Evolutionary conservation across 352 stramenopile genomes (phyloP).

Genomic region (Phytophthora hybrid): DNA sequence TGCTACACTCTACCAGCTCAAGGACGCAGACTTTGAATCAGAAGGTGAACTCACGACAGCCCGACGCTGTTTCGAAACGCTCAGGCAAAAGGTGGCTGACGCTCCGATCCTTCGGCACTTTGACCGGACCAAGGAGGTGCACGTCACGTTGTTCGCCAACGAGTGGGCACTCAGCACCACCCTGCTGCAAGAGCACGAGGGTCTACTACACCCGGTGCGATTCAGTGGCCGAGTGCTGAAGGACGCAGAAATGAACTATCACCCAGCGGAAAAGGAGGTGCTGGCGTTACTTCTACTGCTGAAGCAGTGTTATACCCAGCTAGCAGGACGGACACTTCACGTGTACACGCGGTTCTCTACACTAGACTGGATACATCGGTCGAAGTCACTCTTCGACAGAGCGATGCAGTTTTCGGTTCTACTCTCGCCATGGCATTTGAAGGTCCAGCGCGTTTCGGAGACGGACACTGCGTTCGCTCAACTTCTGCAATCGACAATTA

Average conservation of each 20-base stretch:
- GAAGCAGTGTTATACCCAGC: slow-evolving; percentile 17
- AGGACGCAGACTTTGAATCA: background rate
- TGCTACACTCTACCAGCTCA: slow-evolving; percentile 22
- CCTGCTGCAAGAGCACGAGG: slow-evolving; percentile 1
- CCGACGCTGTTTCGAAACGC: background rate
- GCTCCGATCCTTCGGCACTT: background rate
- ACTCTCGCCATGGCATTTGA: slow-evolving; percentile 19
- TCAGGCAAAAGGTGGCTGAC: background rate
- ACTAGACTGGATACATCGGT: slow-evolving; percentile 26
- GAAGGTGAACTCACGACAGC: background rate
- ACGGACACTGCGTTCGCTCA: too few species aligned
- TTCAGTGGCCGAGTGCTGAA: slow-evolving; percentile 11
- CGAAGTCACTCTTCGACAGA: slow-evolving; percentile 15
- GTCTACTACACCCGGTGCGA: slow-evolving; percentile 12
- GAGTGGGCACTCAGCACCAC: background rate
- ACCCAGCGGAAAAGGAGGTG: slow-evolving; percentile 18
- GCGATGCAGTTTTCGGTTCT: slow-evolving; percentile 4
- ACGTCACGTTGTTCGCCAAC: background rate
- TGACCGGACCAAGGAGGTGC: background rate
- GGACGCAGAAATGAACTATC: slow-evolving; percentile 13
- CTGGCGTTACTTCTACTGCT: slow-evolving; percentile 14
- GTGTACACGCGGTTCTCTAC: slow-evolving; percentile 31
- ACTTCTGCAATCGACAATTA: too few species aligned
- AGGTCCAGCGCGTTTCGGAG: background rate
- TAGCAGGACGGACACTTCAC: background rate